Base-by-base conservation (phyloP, 2,329 filamentous ascomycete genomes). In the Colletotrichum kahawae region DNA sequence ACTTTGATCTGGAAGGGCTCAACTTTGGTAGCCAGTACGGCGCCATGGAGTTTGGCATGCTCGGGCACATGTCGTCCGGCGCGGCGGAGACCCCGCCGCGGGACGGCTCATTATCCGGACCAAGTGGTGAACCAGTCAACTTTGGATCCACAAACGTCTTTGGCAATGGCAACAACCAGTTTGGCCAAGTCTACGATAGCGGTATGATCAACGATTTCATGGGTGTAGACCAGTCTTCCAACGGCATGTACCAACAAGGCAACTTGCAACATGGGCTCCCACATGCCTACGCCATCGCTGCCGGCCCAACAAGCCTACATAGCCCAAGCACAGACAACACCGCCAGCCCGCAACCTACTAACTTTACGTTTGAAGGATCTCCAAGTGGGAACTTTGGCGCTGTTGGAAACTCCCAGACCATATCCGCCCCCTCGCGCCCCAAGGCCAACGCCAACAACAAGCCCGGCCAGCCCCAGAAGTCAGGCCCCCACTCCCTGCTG, bases 11-110 rank as follows among this genome's bases (percentile, higher is more conserved):
- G 13, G 95, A 97, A 70, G 95, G 95, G 74, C 90, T 98, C 82
- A 97, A 97, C 82, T 99, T 98, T 83, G 96, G 95, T 71, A 98
- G 97, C 82, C 95, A 98, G 78, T 99, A 98, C 82, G 96, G 96
- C 75, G 96, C 96, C 21, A 90, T 98, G 83, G 97, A 98, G 83
- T 98, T 98, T 83, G 94, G 95, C 69, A 98, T 98, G 91, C 91
- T 99, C 0, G 95, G 95, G 33, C 96, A 98, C 83, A 98, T 99
- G 94, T 95, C 95, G 75, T 95, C 94, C n/a, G 94, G 94, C 16
- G 94, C 95, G 16, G 94, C 92, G n/a, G 95, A 97, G 79, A 94
- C 92, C 18, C 92, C 93, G 8, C 91, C 93, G 7, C 92, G 92
- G 70, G 95, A 97, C 74, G 82, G 83, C 8, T 84, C 87, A 7